Evolutionary conservation across 2,329 filamentous ascomycete genomes (phyloP).

Genomic region (Calonectria crousiana): DNA sequence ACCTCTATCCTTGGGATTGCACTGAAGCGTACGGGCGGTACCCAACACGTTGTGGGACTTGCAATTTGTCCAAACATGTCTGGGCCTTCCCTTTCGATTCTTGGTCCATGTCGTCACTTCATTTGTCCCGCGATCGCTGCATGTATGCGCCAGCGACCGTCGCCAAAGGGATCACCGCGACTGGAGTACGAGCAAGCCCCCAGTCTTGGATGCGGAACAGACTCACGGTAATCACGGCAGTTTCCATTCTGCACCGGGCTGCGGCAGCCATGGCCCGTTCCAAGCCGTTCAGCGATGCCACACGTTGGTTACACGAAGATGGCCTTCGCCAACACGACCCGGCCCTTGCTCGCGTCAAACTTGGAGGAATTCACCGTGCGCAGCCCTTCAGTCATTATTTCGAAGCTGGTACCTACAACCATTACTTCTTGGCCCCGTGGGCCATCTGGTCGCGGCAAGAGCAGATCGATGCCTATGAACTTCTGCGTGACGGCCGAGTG

Average conservation of each 20-base stretch:
- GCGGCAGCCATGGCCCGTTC: not conserved
- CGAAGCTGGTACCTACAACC: not conserved
- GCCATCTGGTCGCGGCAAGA: not conserved
- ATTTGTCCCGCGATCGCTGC: not conserved
- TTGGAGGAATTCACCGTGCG: not conserved
- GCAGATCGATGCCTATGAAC: not conserved
- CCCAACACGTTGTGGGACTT: not conserved
- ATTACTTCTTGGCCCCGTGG: not conserved
- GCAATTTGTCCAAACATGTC: not conserved
- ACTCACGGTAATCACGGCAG: not conserved
- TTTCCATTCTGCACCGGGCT: not conserved
- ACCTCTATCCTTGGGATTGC: slow-evolving; percentile 61
- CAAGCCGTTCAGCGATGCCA: not conserved
- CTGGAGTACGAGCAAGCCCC: not conserved
- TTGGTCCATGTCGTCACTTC: not conserved
- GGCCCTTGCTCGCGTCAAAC: not conserved
- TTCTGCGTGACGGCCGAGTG: not conserved
- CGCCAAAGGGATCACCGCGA: not conserved
- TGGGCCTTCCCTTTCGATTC: not conserved
- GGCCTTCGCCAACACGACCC: not conserved
- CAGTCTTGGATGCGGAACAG: slow-evolving; percentile 2
- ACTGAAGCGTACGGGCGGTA: slow-evolving; percentile 54
- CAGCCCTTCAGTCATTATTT: slow-evolving; percentile 1
- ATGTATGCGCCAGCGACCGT: not conserved
- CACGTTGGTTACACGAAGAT: not conserved